Conservation (phyloP, 345 rosid species). For the Eucalyptus brandiana region DNA sequence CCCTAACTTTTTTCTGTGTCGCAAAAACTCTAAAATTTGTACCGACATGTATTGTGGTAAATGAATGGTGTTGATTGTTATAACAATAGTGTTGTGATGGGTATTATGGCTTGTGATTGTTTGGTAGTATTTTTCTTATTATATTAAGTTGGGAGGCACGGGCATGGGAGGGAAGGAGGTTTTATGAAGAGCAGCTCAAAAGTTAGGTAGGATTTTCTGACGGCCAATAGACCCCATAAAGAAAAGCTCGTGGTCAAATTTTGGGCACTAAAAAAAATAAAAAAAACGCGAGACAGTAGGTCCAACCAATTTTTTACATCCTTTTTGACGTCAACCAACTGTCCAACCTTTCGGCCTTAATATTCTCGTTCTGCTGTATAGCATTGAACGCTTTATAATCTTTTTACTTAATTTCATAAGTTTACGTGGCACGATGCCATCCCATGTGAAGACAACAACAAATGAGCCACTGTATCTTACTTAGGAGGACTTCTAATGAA, state of each 20-base stretch:
- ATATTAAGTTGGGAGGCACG: background rate
- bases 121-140: background rate
- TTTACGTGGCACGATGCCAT: background rate
- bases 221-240: background rate
- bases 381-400: background rate
- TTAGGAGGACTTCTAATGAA: background rate
- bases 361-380: background rate
- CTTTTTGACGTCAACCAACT: background rate
- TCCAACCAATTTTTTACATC: background rate
- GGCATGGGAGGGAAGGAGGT: background rate
- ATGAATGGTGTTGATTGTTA: background rate
- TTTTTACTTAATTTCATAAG: background rate
- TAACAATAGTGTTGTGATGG: background rate
- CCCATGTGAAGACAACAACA: background rate
- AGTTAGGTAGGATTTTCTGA: background rate
- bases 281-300: background rate
- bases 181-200: background rate
- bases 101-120: background rate
- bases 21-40: background rate
- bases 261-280: background rate
- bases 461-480: background rate
- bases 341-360: background rate
- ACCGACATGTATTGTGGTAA: fast-evolving
- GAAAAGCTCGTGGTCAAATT: background rate
- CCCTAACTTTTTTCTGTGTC: background rate